These are phyloP conservation scores for Pseudopyricularia javanii DNA, from an alignment of 2,329 filamentous ascomycete species.

Conservation along the genomic window DNA sequence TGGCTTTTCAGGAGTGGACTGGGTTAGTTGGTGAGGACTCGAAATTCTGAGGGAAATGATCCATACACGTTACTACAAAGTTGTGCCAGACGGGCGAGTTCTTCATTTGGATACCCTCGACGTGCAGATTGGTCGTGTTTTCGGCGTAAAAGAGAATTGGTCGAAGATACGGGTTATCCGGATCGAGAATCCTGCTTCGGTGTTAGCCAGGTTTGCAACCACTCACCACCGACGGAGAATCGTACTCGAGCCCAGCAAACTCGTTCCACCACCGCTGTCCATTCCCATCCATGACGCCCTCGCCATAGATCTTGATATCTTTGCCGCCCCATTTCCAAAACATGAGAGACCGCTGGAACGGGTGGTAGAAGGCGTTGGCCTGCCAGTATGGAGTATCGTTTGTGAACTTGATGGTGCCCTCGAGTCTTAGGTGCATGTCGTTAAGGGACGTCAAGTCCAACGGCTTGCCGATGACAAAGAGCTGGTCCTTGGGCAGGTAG, in stretches of 20 bases:
- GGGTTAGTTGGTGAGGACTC: no score
- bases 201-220: neutral
- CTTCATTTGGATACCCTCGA: conserved; percentile 42
- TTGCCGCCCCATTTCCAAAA: conserved; percentile 54
- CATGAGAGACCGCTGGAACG: conserved; percentile 39
- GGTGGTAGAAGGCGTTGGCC: conserved; percentile 23
- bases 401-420: conserved; percentile 37
- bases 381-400: conserved; percentile 31
- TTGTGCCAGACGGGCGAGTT: conserved; percentile 54
- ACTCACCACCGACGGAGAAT: neutral
- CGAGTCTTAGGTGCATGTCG: conserved; percentile 33
- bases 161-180: conserved; percentile 28
- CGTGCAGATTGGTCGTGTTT: conserved; percentile 43
- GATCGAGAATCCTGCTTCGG: conserved; percentile 15
- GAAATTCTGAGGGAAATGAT: conserved; percentile 3
- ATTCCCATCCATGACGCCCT: conserved; percentile 26
- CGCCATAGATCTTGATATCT: conserved; percentile 46
- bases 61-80: conserved; percentile 39
- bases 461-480: conserved; percentile 44
- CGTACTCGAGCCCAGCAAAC: conserved; percentile 21
- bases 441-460: conserved; percentile 45
- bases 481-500: conserved; percentile 31
- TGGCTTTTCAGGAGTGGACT: neutral
- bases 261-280: conserved; percentile 31
- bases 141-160: conserved; percentile 48